phyloP scores from a whole-genome alignment of 2,329 filamentous ascomycete species.

The Aspergillus udagawae region DNA sequence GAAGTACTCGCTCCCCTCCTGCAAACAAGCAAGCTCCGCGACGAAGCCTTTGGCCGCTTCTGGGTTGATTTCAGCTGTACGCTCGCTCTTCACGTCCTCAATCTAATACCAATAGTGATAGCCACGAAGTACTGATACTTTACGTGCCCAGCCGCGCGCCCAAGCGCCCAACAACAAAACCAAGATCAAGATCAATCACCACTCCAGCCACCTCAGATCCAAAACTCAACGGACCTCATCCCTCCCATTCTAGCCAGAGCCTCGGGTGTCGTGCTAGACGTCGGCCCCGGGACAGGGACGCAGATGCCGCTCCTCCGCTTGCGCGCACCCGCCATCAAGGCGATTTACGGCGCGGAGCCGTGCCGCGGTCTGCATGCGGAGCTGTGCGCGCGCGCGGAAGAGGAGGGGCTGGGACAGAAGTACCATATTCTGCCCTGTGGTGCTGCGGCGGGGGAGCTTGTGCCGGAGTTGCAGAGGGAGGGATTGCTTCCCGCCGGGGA shows the following conservation, averaged over 20 bases:
- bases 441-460: constrained; percentile 45
- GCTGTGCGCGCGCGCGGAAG: constrained; percentile 39
- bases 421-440: constrained; percentile 50
- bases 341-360: constrained; percentile 55
- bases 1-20: constrained; percentile 33
- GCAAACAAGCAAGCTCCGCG: constrained; percentile 28
- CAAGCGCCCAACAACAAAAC: not conserved
- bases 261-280: constrained; percentile 44
- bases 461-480: constrained; percentile 42
- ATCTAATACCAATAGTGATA: not conserved
- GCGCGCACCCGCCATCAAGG: constrained; percentile 37
- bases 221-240: constrained; percentile 36
- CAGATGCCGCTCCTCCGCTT: constrained; percentile 49
- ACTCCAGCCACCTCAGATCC: constrained; percentile 12
- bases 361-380: constrained; percentile 45
- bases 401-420: constrained; percentile 41
- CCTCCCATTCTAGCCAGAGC: constrained; percentile 39
- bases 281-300: constrained; percentile 52
- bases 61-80: constrained; percentile 39
- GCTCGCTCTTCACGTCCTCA: not conserved
- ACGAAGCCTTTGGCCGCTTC: constrained; percentile 40
- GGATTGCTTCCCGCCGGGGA: constrained; percentile 30
- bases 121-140: not conserved
- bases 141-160: not conserved
- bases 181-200: constrained; percentile 5